Base-by-base conservation (phyloP, 495 filamentous ascomycete genomes). In the Echria macrotheca region DNA sequence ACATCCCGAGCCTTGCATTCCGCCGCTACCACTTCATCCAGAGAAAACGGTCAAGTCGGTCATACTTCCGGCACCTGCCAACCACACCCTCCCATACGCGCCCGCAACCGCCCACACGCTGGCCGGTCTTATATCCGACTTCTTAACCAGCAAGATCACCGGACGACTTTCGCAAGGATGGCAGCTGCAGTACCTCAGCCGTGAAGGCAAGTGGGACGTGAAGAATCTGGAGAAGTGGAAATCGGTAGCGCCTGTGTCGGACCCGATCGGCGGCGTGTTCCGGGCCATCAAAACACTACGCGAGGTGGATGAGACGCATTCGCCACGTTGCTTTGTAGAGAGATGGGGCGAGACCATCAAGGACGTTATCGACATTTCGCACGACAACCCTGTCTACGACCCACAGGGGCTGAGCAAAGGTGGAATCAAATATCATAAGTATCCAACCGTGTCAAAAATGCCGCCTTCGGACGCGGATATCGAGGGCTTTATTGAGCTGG, bases 161-260 rank as follows among this genome's bases (percentile, higher is more conserved):
- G 73, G 82, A 41, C 85, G 87, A 4, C 77, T 97, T 14, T 83
- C 78, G 5, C 78, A 90, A 4, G 87, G 84, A 12, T 97, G 91
- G 91, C 91, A 97, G 68, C 71, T 96, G 14, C 84, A 89, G 57
- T 80, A 89, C 61, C 78, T 97, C 19, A 85, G 83, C 29, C 86
- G 83, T 2, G 86, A 87, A 47, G 90, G 91, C 10, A 97, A 97
- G 69, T 96, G 91, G 91, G 91, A 96, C 61, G 87, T 97, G 49
- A 96, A 97, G 72, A 97, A 97, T 64, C 79, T 96, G 10, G 82
- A 75, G 47, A 96, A 96, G 57, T 97, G 91, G 91, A 75, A 85
- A 55, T 78, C 79, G 23, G 84, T 94, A 0, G 64, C 68, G 7
- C 84, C 90, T 1, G 86, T 95, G 17, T 93, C 88, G 1, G 73